Conservation (phyloP, 352 stramenopile species). For the Phytophthora chlamydospora region DNA sequence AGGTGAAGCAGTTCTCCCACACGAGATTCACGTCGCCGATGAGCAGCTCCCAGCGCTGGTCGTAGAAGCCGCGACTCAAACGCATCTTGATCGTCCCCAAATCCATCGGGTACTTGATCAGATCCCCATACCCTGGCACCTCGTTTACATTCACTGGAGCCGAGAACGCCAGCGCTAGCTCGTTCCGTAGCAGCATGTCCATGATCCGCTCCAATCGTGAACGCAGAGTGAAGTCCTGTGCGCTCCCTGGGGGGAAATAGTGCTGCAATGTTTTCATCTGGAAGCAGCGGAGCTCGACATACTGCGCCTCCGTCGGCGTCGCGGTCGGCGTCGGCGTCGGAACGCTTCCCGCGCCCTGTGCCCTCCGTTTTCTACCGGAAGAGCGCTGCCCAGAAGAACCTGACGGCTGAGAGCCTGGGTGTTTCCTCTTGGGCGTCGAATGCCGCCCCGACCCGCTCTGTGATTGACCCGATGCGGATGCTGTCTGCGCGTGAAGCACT, state of each 20-base stretch:
- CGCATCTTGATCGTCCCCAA: slow-evolving; percentile 89
- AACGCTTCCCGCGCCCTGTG: slow-evolving; percentile 14
- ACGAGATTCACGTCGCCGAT: slow-evolving; percentile 77
- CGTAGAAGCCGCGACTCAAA: slow-evolving; percentile 69
- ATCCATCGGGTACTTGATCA: slow-evolving; percentile 91
- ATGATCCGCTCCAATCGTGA: slow-evolving; percentile 71
- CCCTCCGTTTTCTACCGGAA: slow-evolving; percentile 54
- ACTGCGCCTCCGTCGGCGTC: slow-evolving; percentile 31
- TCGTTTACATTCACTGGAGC: slow-evolving; percentile 70
- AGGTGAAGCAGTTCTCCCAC: slow-evolving; percentile 88
- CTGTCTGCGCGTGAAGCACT: slow-evolving; percentile 16
- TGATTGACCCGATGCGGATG: slow-evolving; percentile 31
- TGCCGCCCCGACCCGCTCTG: slow-evolving; percentile 46
- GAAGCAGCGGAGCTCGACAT: slow-evolving; percentile 64
- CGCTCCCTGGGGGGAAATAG: slow-evolving; percentile 32
- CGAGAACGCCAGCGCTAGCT: slow-evolving; percentile 70
- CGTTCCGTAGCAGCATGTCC: slow-evolving; percentile 63
- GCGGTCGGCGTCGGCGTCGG: slow-evolving; percentile 9
- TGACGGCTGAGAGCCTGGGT: slow-evolving; percentile 30
- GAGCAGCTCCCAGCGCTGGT: slow-evolving; percentile 58
- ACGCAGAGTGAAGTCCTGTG: slow-evolving; percentile 55
- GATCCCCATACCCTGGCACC: slow-evolving; percentile 69
- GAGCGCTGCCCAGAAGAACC: slow-evolving; percentile 29
- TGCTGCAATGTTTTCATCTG: slow-evolving; percentile 46
- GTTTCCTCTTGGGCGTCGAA: slow-evolving; percentile 58